A percentile compares a stretch with the other conserved stretches of the same genome.
Evolutionary conservation across 306 rosid species (phyloP).

Genomic region (Argentina anserina): DNA sequence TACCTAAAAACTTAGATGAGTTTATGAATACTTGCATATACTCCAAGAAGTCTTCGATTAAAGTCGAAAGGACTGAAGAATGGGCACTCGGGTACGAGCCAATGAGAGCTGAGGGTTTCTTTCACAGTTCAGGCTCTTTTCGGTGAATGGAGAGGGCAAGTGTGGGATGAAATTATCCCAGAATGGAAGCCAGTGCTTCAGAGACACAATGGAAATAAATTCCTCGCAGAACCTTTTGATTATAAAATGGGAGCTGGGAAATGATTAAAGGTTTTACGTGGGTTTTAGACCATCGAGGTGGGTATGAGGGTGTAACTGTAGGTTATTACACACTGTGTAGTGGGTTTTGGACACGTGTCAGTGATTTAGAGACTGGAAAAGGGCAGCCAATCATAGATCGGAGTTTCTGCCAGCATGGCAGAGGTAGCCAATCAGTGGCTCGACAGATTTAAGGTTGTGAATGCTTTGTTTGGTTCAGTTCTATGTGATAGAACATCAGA

Average conservation of each 20-base stretch:
- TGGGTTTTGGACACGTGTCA: slow-evolving; percentile 17
- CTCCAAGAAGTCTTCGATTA: background rate
- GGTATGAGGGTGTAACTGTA: background rate
- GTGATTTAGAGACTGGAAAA: background rate
- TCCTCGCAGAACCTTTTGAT: slow-evolving; percentile 12
- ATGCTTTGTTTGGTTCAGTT: background rate
- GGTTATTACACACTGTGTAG: slow-evolving; percentile 22
- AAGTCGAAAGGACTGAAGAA: slow-evolving; percentile 18
- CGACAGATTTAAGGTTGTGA: slow-evolving; percentile 36
- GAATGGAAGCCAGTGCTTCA: slow-evolving; percentile 16
- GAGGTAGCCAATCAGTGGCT: slow-evolving; percentile 30
- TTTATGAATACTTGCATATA: background rate
- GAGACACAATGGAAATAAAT: slow-evolving; percentile 23
- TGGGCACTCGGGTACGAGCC: slow-evolving; percentile 31
- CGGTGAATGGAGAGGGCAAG: slow-evolving; percentile 13
- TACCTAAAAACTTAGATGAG: background rate
- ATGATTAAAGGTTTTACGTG: background rate
- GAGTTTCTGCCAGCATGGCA: slow-evolving; percentile 35
- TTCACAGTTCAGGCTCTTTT: slow-evolving; percentile 12
- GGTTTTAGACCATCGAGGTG: slow-evolving; percentile 15
- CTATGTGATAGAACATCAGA: background rate
- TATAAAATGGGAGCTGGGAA: background rate
- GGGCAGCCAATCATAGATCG: slow-evolving; percentile 29
- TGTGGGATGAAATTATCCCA: background rate
- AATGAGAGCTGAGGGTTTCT: slow-evolving; percentile 25